These are phyloP conservation scores for Trichoderma brevicompactum DNA, from an alignment of 2,329 filamentous ascomycete species.

Conservation along the genomic window DNA sequence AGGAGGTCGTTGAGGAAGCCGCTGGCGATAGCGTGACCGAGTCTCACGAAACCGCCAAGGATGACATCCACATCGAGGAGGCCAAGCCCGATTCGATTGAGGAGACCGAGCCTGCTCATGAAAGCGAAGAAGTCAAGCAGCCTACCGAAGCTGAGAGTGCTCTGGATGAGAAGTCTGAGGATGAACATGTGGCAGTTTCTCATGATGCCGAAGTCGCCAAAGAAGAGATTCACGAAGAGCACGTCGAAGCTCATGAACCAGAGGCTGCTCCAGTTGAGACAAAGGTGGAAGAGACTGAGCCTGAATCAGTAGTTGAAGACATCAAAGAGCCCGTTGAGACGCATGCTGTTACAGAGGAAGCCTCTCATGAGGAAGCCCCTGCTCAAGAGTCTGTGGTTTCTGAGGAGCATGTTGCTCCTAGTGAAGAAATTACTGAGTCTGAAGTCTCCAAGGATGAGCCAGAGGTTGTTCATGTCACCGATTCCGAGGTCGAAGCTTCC, in stretches of 20 bases:
- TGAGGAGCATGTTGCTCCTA: not conserved
- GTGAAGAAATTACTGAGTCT: constrained; percentile 14
- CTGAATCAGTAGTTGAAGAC: not conserved
- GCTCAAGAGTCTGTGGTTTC: constrained; percentile 15
- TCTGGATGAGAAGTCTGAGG: not conserved
- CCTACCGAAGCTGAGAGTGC: not conserved
- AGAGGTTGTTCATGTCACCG: constrained; percentile 29
- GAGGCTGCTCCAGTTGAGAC: constrained; percentile 30
- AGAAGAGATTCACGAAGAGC: constrained; percentile 16
- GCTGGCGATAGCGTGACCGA: constrained; percentile 21
- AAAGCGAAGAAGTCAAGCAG: not conserved
- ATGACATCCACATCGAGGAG: not conserved
- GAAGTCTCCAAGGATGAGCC: constrained; percentile 15
- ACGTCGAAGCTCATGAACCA: not conserved
- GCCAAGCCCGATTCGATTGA: constrained; percentile 4
- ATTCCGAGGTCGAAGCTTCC: constrained; percentile 25
- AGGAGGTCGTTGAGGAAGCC: constrained; percentile 11
- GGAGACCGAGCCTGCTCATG: constrained; percentile 7
- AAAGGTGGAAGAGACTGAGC: not conserved
- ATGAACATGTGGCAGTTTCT: not conserved
- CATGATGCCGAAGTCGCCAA: constrained; percentile 7
- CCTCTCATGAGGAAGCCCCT: constrained; percentile 3
- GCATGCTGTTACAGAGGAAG: constrained; percentile 1
- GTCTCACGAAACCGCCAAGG: constrained; percentile 20
- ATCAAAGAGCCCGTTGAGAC: constrained; percentile 6